These are phyloP conservation scores for Hypoxylon sp. DNA, from an alignment of 2,329 filamentous ascomycete genomes.

Conservation along the genomic window DNA sequence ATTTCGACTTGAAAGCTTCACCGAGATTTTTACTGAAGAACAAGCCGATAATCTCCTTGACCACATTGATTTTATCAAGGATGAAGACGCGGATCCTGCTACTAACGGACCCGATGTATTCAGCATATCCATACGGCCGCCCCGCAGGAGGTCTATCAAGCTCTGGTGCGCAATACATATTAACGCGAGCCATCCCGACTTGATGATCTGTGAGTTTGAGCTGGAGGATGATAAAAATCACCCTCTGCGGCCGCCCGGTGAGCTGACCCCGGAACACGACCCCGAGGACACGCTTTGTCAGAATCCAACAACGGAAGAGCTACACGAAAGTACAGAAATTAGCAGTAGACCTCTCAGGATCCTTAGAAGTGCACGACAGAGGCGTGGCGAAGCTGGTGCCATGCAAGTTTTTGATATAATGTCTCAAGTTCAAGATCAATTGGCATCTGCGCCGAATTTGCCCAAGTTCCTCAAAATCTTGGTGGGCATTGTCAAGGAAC, in stretches of 20 bases:
- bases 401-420: conserved; percentile 95
- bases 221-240: conserved; percentile 80
- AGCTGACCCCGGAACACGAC: conserved; percentile 68
- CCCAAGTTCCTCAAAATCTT: conserved; percentile 84
- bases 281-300: conserved; percentile 82
- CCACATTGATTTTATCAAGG: conserved; percentile 88
- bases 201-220: conserved; percentile 91
- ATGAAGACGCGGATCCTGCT: conserved; percentile 82
- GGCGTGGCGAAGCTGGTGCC: conserved; percentile 82
- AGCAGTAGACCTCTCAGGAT: conserved; percentile 84
- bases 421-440: conserved; percentile 90
- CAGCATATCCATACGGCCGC: conserved; percentile 77
- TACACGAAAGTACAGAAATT: conserved; percentile 81
- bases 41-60: conserved; percentile 87
- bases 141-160: conserved; percentile 71
- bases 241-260: conserved; percentile 75
- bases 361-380: conserved; percentile 79
- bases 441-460: conserved; percentile 78
- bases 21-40: conserved; percentile 87
- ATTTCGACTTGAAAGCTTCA: conserved; percentile 81
- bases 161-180: conserved; percentile 92
- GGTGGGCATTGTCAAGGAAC: conserved; percentile 87
- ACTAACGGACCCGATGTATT: conserved; percentile 89
- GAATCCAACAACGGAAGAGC: conserved; percentile 80
- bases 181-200: conserved; percentile 74